Evolutionary conservation across 192 early-diverging fungal species (phyloP), one percentile per base, ranked within the genome.

Genomic region (Gamsiella multidivaricata): DNA sequence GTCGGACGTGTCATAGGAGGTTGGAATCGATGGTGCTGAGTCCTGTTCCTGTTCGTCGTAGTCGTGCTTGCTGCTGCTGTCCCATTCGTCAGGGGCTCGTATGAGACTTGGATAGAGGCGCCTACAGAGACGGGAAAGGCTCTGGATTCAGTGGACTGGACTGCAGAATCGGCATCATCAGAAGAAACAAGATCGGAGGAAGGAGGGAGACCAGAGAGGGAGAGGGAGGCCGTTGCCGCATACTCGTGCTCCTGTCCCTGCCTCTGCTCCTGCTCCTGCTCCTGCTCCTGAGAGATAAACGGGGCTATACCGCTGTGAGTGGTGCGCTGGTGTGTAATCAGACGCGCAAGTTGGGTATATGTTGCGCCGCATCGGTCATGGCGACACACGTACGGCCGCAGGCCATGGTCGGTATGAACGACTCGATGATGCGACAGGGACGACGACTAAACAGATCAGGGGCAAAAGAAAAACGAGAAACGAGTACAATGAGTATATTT

Each of bases 371-470:
- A 76, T 29, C 59, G 51, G 12, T 76, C 34, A 68, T 76, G 65
- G 42, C 73, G 73, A 50, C 73, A 76, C 5, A 76, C 64, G 41
- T 56, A 76, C 2, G 73, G 65, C 22, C 73, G 36, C 0, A 76
- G 65, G 26, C 65, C 65, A 12, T 68, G 73, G 36, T 76, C 73
- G 7, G 73, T 56, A 36, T 76, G 73, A 18, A 76, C 65, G 26
- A 76, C 73, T 0, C 73, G 54, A 31, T 76, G 73, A 46, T 76
- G 65, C 10, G 73, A 76, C 33, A 76, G 31, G 42, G 72, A 76
- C 3, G 72, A 76, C 0, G 72, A 76, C 72, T 76, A 39, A 15
- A 12, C 22, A 9, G 39, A 22, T 10, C 18, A 47, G 11, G 15
- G 25, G 42, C 8, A 33, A n/a, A 47, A 23, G 33, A 32, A 33